A percentile compares a stretch with the other conserved stretches of the same genome.
Conservation (phyloP, 1,139 yeast genomes). For the Spencermartinsiella ligniputridi region DNA sequence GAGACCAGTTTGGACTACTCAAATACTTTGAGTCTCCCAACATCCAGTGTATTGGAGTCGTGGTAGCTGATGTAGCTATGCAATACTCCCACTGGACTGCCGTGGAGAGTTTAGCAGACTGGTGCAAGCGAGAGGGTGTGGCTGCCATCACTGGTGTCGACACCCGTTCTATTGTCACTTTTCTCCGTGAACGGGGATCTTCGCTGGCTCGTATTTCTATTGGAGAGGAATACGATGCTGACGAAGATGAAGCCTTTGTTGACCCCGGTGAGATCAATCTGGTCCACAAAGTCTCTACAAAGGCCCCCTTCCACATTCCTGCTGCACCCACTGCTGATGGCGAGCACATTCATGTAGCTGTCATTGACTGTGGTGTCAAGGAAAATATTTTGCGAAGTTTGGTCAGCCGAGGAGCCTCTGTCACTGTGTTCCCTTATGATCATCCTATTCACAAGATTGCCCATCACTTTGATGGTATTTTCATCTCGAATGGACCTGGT, state of each 20-base stretch:
- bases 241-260: conserved; percentile 84
- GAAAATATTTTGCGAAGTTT: conserved; percentile 92
- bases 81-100: conserved; percentile 99
- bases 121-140: conserved; percentile 96
- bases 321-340: conserved; percentile 54
- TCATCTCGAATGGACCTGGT: conserved; percentile 98
- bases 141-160: conserved; percentile 97
- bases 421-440: conserved; percentile 94
- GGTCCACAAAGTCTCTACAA: conserved; percentile 91
- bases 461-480: conserved; percentile 89
- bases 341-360: conserved; percentile 72
- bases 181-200: conserved; percentile 92
- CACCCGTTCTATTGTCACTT: conserved; percentile 88
- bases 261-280: conserved; percentile 91
- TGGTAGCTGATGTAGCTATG: conserved; percentile 92
- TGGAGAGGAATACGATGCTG: conserved; percentile 88
- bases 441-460: conserved; percentile 91
- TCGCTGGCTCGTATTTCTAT: conserved; percentile 84
- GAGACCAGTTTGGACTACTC: conserved; percentile 78
- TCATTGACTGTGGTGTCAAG: conserved; percentile 96
- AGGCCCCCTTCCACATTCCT: conserved; percentile 85
- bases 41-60: conserved; percentile 92
- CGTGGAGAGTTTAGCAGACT: conserved; percentile 86
- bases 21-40: conserved; percentile 89
- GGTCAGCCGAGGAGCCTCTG: conserved; percentile 90